These are phyloP conservation scores for Camellia sinensis DNA, from an alignment of 148 eudicot genomes.

Conservation along the genomic window DNA sequence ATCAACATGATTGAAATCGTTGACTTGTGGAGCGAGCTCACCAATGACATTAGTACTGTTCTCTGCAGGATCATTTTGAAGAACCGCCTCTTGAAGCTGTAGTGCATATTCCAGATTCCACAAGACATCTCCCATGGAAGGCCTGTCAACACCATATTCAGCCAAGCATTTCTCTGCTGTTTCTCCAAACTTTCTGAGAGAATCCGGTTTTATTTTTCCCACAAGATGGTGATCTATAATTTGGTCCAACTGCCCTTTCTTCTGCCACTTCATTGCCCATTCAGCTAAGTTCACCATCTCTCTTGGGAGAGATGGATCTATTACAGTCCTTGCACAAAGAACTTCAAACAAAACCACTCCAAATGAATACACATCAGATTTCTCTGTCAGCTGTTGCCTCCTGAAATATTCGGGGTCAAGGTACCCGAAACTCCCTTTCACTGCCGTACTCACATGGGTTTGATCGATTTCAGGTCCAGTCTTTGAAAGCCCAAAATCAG, in stretches of 20 bases:
- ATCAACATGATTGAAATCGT: slow-evolving; percentile 43
- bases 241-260: slow-evolving; percentile 75
- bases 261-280: slow-evolving; percentile 92
- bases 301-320: slow-evolving; percentile 84
- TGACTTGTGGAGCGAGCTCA: slow-evolving; percentile 55
- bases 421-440: slow-evolving; percentile 93
- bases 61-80: slow-evolving; percentile 64
- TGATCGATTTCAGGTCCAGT: slow-evolving; percentile 90
- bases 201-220: slow-evolving; percentile 65
- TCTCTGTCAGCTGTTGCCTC: slow-evolving; percentile 88
- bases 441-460: slow-evolving; percentile 96
- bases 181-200: slow-evolving; percentile 79
- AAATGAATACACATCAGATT: slow-evolving; percentile 92
- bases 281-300: slow-evolving; percentile 90
- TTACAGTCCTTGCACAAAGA: slow-evolving; percentile 86
- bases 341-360: slow-evolving; percentile 91
- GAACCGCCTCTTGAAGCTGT: slow-evolving; percentile 73
- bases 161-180: slow-evolving; percentile 94
- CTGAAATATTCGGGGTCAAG: slow-evolving; percentile 92
- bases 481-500: slow-evolving; percentile 91
- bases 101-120: slow-evolving; percentile 91
- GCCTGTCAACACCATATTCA: slow-evolving; percentile 86
- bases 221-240: slow-evolving; percentile 61
- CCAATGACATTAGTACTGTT: slow-evolving; percentile 67
- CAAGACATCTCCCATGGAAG: slow-evolving; percentile 91